A percentile compares a stretch with the other conserved stretches of the same genome.
phyloP scores from a whole-genome alignment of 768 basidiomycete genomes.

The Lactarius pseudohatsudake region DNA sequence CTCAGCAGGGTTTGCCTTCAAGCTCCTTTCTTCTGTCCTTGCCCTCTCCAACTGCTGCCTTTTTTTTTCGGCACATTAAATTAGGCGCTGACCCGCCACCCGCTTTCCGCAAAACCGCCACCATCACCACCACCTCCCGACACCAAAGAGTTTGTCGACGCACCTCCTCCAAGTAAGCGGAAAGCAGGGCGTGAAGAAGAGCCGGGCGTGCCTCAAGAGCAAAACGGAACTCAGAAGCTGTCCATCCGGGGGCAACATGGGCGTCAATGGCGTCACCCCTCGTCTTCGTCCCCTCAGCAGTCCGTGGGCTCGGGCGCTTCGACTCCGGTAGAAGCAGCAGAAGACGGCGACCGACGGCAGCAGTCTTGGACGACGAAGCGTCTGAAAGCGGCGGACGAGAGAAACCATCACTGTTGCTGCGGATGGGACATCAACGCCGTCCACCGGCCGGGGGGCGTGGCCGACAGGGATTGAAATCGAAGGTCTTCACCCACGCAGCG shows the following conservation, averaged over 20 bases:
- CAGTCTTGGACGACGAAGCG: conserved; percentile 1
- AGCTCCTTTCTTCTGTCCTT: conserved; percentile 11
- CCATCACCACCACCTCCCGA: neutral
- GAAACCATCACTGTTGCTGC: conserved; percentile 20
- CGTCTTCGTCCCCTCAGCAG: neutral
- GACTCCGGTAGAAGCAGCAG: conserved; percentile 1
- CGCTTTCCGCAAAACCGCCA: conserved; percentile 14
- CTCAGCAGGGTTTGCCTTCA: conserved; percentile 29
- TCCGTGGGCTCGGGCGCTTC: conserved; percentile 13
- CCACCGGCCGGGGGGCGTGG: neutral
- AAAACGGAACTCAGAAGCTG: conserved; percentile 4
- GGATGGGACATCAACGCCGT: conserved; percentile 15
- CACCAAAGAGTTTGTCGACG: neutral
- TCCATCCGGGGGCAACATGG: conserved; percentile 23
- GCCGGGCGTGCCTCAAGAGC: neutral
- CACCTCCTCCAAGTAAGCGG: neutral
- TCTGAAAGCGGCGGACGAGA: conserved; percentile 16
- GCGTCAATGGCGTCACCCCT: conserved; percentile 15
- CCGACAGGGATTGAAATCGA: conserved; percentile 3
- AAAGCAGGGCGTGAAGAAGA: conserved; percentile 11
- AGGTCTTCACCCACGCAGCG: neutral
- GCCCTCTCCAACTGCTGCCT: neutral
- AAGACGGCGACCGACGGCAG: neutral
- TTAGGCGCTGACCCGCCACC: neutral
- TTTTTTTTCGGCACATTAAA: neutral